These are phyloP conservation scores for Tuber microsphaerosporum DNA, from an alignment of 495 filamentous ascomycete species.

Conservation along the genomic window DNA sequence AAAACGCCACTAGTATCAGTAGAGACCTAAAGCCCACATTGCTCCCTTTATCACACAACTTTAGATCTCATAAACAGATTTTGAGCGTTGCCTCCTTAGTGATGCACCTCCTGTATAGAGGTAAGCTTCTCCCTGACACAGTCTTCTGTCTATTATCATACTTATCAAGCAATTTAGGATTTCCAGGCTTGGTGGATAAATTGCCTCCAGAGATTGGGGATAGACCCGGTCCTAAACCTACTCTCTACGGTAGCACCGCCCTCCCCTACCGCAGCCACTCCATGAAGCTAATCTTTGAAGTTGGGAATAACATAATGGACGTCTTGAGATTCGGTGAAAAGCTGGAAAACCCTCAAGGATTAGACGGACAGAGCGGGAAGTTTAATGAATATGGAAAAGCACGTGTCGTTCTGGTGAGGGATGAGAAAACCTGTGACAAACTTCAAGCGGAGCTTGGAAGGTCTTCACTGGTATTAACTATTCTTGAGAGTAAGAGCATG, in stretches of 20 bases:
- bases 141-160: not conserved
- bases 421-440: too few relatives aligned
- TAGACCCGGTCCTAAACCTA: constrained; percentile 43
- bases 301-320: not conserved
- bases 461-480: too few relatives aligned
- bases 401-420: too few relatives aligned
- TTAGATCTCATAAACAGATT: constrained; percentile 47
- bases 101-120: not conserved
- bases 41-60: constrained; percentile 44
- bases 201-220: constrained; percentile 44
- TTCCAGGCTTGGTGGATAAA: constrained; percentile 45
- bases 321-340: not conserved
- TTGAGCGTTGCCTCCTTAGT: constrained; percentile 18
- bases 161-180: not conserved
- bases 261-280: not conserved
- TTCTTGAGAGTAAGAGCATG: too few relatives aligned
- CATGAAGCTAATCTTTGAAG: not conserved
- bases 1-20: constrained; percentile 5
- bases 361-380: not conserved
- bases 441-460: too few relatives aligned
- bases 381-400: too few relatives aligned
- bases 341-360: not conserved
- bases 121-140: not conserved
- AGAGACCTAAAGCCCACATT: constrained; percentile 38
- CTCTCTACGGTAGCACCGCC: constrained; percentile 39